These are phyloP conservation scores for Solidago caesia DNA, from an alignment of 129 eudicot species.

Conservation along the genomic window DNA sequence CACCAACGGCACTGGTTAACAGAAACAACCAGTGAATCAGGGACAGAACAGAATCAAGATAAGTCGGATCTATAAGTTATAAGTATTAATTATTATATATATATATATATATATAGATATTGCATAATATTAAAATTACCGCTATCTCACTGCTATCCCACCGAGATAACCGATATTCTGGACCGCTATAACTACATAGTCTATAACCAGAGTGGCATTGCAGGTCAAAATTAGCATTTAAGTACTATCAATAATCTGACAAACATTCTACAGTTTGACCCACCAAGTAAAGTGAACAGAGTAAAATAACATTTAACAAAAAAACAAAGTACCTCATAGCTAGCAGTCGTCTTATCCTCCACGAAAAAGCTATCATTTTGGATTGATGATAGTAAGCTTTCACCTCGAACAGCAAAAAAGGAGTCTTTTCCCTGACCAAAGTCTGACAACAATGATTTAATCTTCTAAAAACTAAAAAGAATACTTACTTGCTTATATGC, in stretches of 20 bases:
- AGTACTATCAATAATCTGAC: background rate
- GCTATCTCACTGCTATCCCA: too few species aligned
- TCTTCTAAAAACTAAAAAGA: background rate
- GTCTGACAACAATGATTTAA: slow-evolving; percentile 36
- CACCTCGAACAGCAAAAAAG: slow-evolving; percentile 61
- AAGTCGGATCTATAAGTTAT: background rate
- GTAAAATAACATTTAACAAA: background rate
- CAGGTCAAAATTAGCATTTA: background rate
- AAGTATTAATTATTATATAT: too few species aligned
- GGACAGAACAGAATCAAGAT: background rate
- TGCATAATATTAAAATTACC: too few species aligned
- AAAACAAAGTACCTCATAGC: slow-evolving; percentile 50
- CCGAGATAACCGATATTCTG: background rate
- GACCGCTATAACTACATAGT: background rate
- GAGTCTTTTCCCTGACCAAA: slow-evolving; percentile 61
- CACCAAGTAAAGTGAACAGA: background rate
- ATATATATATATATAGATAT: too few species aligned
- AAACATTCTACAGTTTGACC: background rate
- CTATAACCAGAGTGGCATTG: background rate
- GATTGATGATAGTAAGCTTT: slow-evolving; percentile 60
- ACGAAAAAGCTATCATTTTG: slow-evolving; percentile 55
- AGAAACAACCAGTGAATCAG: background rate
- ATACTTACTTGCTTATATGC: slow-evolving; percentile 1
- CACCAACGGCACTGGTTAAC: background rate
- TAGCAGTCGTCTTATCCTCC: slow-evolving; percentile 51